A percentile compares a stretch with the other conserved stretches of the same genome.
phyloP scores from a whole-genome alignment of 768 basidiomycete species.

The Collybiopsis confluens region DNA sequence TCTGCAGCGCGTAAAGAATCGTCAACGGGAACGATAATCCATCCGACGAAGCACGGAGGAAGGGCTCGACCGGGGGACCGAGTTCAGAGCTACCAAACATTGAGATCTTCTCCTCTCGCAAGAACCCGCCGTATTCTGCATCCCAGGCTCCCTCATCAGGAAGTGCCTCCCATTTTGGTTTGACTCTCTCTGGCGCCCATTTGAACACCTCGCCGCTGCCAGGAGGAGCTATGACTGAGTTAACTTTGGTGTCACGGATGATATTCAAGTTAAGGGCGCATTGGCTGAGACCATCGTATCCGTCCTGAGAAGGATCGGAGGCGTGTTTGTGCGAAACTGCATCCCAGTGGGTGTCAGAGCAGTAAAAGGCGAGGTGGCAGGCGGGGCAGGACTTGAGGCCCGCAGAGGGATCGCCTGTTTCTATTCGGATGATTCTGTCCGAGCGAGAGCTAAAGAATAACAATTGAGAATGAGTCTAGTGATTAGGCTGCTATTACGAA shows the following conservation, averaged over 20 bases:
- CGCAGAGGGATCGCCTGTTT: conserved; percentile 9
- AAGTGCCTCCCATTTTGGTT: conserved; percentile 21
- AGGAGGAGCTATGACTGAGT: conserved; percentile 12
- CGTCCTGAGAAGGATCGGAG: conserved; percentile 16
- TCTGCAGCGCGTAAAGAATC: conserved; percentile 27
- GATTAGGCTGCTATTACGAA: conserved; percentile 8
- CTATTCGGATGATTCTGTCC: conserved; percentile 22
- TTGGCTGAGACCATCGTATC: conserved; percentile 21
- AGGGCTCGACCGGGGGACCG: conserved; percentile 8
- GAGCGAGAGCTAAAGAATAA: conserved; percentile 19
- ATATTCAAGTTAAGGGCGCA: conserved; percentile 24
- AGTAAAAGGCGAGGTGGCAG: conserved; percentile 25
- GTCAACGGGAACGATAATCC: conserved; percentile 27
- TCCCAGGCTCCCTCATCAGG: conserved; percentile 18
- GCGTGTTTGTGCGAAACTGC: conserved; percentile 16
- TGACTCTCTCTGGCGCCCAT: conserved; percentile 27
- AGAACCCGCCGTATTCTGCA: conserved; percentile 19
- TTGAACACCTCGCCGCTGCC: conserved; percentile 13
- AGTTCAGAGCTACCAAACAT: conserved; percentile 2
- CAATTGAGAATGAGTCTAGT: not conserved
- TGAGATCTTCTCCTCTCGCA: not conserved
- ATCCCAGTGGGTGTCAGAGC: conserved; percentile 22
- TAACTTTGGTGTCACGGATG: conserved; percentile 18
- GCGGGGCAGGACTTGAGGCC: conserved; percentile 16
- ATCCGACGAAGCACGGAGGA: conserved; percentile 23